Percentiles rank a stretch among this genome's conserved stretches.
Conservation (phyloP, 352 stramenopile genomes). For the Pythium pectinolyticum region DNA sequence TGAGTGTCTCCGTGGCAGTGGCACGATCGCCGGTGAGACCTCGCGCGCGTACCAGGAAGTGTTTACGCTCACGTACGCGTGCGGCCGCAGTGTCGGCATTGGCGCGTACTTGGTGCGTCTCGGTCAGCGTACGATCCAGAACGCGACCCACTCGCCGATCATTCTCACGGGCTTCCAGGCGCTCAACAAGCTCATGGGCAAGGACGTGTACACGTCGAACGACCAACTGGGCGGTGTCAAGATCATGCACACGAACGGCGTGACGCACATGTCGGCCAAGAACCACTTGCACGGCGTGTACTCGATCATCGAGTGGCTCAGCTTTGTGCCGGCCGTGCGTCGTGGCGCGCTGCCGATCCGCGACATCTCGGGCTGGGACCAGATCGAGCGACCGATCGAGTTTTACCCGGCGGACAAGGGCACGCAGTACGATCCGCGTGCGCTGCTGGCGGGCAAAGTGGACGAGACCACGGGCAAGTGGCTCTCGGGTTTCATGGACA, state of each 20-base stretch:
- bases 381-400: conserved; percentile 87
- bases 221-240: conserved; percentile 99
- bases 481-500: conserved; percentile 97
- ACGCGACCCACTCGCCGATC: conserved; percentile 96
- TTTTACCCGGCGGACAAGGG: conserved; percentile 92
- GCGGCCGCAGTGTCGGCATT: conserved; percentile 99
- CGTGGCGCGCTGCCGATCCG: conserved; percentile 81
- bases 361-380: conserved; percentile 80
- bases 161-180: conserved; percentile 99
- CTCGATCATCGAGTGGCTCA: conserved; percentile 97
- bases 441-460: conserved; percentile 87
- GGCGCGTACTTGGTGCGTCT: conserved; percentile 99
- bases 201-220: conserved; percentile 99
- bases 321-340: conserved; percentile 95
- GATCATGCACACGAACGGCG: conserved; percentile 99
- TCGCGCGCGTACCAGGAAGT: conserved; percentile 98
- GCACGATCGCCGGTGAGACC: conserved; percentile 99
- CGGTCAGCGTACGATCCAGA: conserved; percentile 99
- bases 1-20: conserved; percentile 99
- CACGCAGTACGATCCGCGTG: conserved; percentile 95
- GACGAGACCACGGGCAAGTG: conserved; percentile 81
- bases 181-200: conserved; percentile 99
- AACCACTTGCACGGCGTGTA: conserved; percentile 97
- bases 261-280: conserved; percentile 96
- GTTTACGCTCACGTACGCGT: conserved; percentile 99